Conservation (phyloP, 352 stramenopile species). For the Phytopythium kandeliae region DNA sequence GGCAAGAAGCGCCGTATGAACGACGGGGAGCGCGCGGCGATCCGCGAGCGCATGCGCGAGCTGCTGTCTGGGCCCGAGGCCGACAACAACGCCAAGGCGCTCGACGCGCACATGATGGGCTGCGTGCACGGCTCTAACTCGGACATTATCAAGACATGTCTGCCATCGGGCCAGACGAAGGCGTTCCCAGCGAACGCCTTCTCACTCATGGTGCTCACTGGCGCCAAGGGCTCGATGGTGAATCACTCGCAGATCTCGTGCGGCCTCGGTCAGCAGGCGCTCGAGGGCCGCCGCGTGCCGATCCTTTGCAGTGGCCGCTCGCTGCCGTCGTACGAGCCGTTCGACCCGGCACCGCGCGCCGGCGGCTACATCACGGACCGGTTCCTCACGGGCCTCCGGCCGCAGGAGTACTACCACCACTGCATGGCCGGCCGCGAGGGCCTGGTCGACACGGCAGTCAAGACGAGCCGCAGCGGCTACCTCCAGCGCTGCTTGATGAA, state of each 20-base stretch:
- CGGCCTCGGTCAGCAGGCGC: conserved; percentile 97
- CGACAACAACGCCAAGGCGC: conserved; percentile 65
- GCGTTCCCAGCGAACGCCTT: conserved; percentile 99
- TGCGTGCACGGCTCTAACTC: conserved; percentile 89
- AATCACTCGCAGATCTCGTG: conserved; percentile 99
- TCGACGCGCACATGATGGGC: conserved; percentile 89
- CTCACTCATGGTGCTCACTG: conserved; percentile 98
- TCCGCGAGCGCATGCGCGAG: conserved; percentile 71
- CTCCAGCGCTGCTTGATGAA: conserved; percentile 99
- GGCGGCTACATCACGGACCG: conserved; percentile 99
- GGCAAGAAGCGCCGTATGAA: conserved; percentile 84
- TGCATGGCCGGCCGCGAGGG: conserved; percentile 99
- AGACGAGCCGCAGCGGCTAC: conserved; percentile 99
- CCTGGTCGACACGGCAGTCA: conserved; percentile 99
- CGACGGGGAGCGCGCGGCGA: conserved; percentile 59
- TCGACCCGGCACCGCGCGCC: conserved; percentile 95
- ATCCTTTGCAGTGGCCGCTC: conserved; percentile 97
- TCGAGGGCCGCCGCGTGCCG: conserved; percentile 98
- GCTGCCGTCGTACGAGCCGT: conserved; percentile 97
- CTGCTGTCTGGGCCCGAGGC: conserved; percentile 70
- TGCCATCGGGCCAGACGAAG: conserved; percentile 96
- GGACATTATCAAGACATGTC: conserved; percentile 99
- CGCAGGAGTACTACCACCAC: conserved; percentile 99
- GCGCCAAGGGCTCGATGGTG: conserved; percentile 99
- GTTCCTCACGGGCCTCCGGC: conserved; percentile 96